Percentiles rank a stretch among this genome's conserved stretches.
Conservation (phyloP, 2,329 filamentous ascomycete genomes). For the Diaporthe ilicicola region DNA sequence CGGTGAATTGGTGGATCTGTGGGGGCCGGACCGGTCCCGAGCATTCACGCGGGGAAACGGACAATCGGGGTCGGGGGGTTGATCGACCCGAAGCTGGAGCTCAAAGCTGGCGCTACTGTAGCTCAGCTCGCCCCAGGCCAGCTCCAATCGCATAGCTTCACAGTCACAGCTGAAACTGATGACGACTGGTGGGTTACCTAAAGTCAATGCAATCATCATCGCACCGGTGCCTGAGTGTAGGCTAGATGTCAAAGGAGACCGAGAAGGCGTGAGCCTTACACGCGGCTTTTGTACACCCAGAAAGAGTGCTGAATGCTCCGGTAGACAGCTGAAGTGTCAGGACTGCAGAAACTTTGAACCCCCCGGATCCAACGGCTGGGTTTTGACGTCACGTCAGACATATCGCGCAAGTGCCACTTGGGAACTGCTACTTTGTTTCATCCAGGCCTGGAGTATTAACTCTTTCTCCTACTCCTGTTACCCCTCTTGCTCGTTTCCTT, state of each 20-base stretch:
- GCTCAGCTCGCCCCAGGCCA: background rate
- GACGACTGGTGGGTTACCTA: slow-evolving; percentile 12
- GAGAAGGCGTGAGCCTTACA: background rate
- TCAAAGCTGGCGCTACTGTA: slow-evolving; percentile 2
- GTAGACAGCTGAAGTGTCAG: background rate
- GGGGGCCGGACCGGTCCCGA: slow-evolving; percentile 8
- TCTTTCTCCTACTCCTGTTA: background rate
- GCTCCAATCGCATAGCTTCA: slow-evolving; percentile 29
- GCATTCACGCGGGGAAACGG: background rate
- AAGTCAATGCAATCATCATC: slow-evolving; percentile 29
- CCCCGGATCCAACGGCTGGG: slow-evolving; percentile 11
- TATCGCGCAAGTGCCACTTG: background rate
- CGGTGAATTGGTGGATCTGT: too few relatives aligned
- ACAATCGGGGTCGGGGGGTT: slow-evolving; percentile 21
- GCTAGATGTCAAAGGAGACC: background rate
- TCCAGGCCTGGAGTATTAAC: background rate
- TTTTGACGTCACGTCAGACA: slow-evolving; percentile 30
- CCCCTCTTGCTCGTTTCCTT: background rate
- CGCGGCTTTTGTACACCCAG: background rate
- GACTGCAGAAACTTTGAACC: background rate
- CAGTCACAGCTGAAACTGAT: slow-evolving; percentile 26
- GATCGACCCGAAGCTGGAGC: slow-evolving; percentile 24
- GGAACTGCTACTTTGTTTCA: slow-evolving; percentile 8
- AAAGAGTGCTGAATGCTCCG: background rate
- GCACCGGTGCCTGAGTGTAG: background rate